Base-by-base conservation (phyloP, 345 rosid species). In the Eucalyptus tenuipes region DNA sequence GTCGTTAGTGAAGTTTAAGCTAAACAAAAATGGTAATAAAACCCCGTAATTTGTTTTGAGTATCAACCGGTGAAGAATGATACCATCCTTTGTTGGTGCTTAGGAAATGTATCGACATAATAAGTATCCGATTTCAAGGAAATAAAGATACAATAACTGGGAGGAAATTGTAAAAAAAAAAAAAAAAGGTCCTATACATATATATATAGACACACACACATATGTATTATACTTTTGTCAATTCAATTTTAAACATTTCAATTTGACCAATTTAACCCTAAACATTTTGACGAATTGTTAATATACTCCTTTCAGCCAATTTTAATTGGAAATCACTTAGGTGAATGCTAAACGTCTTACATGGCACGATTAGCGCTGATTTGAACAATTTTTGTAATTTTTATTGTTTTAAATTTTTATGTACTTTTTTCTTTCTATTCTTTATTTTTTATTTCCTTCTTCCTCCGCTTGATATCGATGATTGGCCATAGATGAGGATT, bases 351-450 rank as follows among this genome's bases (percentile, higher is more conserved):
- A 22, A 1, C 7, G 44, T 42, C 44, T 47, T 47, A 47, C 12
- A 47, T 47, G 49, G 11, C 13, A 48, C 49, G 27, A 0, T 22
- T 22, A 55, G 0, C 0, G 0, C 0, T 20, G 5, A 53, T 53
- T 53, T 20, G 10, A 7, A 20, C 27, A 53, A 53, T 20, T 53
- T 53, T 53, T 53, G 27, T 53, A 53, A 20, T 53, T 53, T 53
- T 52, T 55, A 9, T 55, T 0, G 6, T 55, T 55, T 24, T 55
- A 5, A 55, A 24, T 55, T 55, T 55, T 55, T 55, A 22, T 22
- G 12, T 55, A 24, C 3, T 9, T 55, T 55, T 55, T 9, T 24
- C 13, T 55, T 24, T 55, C 13, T 4, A 4, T 55, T 55, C 5
- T 22, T 55, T 55, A 5, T 22, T 55, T 53, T 55, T 8, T 8